A percentile compares a stretch with the other conserved stretches of the same genome.
Evolutionary conservation across 495 filamentous ascomycete species (phyloP).

Genomic region (Apodospora peruviana): DNA sequence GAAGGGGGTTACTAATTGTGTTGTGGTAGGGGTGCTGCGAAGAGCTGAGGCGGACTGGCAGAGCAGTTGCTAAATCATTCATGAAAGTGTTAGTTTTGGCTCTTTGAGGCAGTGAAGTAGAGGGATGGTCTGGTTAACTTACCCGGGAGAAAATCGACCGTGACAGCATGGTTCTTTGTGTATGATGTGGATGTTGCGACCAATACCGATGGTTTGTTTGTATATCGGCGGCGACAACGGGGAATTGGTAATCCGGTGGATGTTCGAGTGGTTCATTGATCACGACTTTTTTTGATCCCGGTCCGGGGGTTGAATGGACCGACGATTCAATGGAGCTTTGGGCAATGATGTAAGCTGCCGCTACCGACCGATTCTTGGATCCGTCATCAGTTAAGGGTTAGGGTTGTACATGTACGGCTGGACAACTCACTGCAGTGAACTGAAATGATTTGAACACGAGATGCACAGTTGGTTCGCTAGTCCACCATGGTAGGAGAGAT

Average conservation of each 20-base stretch:
- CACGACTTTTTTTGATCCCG: slow-evolving; percentile 3
- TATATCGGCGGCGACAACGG: no score
- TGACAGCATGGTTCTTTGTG: slow-evolving; percentile 15
- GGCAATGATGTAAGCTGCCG: no score
- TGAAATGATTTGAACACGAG: no score
- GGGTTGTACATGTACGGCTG: no score
- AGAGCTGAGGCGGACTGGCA: slow-evolving; percentile 7
- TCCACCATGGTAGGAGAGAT: no score
- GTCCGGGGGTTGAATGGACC: no score
- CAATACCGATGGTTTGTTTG: slow-evolving; percentile 1
- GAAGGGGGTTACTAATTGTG: not conserved
- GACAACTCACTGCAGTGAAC: no score
- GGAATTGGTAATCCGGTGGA: not conserved
- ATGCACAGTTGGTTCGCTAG: no score
- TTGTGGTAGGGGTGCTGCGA: slow-evolving; percentile 1
- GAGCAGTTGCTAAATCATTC: slow-evolving; percentile 20
- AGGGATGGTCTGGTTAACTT: not conserved
- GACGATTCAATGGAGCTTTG: not conserved
- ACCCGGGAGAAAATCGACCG: slow-evolving; percentile 21
- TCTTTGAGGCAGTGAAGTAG: not conserved
- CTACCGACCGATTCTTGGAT: no score
- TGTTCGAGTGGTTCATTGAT: no score
- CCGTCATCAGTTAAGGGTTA: no score
- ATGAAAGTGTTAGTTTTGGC: not conserved
- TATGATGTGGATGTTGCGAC: no score